phyloP scores from a whole-genome alignment of 2,329 filamentous ascomycete genomes.

The Xylaria sp. region DNA sequence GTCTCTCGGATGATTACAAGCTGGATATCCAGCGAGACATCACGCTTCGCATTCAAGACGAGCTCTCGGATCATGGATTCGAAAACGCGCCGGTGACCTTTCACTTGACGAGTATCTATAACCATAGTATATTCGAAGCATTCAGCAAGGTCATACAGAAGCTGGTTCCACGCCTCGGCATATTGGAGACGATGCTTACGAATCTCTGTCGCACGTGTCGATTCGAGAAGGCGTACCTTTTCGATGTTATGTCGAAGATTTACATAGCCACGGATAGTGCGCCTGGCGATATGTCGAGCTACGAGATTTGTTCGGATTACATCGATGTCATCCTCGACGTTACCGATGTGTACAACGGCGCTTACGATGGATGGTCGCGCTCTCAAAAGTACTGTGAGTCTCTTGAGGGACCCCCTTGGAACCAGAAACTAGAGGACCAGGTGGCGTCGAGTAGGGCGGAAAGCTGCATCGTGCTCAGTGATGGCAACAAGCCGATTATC shows the following conservation, averaged over 20 bases:
- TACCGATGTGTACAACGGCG: constrained; percentile 83
- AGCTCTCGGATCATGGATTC: constrained; percentile 86
- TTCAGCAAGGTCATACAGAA: constrained; percentile 99
- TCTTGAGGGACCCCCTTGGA: constrained; percentile 57
- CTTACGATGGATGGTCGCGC: constrained; percentile 74
- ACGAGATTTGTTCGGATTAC: constrained; percentile 97
- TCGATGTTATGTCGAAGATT: constrained; percentile 96
- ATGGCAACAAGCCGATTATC: constrained; percentile 59
- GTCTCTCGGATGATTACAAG: constrained; percentile 94
- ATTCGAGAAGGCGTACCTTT: constrained; percentile 97
- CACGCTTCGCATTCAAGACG: constrained; percentile 91
- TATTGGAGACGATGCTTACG: constrained; percentile 88
- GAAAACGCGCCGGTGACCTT: constrained; percentile 93
- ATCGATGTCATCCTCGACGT: constrained; percentile 98
- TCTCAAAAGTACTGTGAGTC: constrained; percentile 49
- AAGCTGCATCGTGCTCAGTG: constrained; percentile 62
- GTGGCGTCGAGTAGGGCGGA: constrained; percentile 61
- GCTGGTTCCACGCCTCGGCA: constrained; percentile 86
- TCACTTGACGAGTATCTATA: constrained; percentile 96
- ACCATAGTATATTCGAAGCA: constrained; percentile 96
- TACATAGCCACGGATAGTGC: constrained; percentile 96
- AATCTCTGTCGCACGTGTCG: constrained; percentile 88
- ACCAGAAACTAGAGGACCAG: constrained; percentile 58
- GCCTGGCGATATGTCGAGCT: constrained; percentile 89
- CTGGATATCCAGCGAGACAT: constrained; percentile 95